phyloP scores from a whole-genome alignment of 768 basidiomycete genomes.

The Podaxis sp. region DNA sequence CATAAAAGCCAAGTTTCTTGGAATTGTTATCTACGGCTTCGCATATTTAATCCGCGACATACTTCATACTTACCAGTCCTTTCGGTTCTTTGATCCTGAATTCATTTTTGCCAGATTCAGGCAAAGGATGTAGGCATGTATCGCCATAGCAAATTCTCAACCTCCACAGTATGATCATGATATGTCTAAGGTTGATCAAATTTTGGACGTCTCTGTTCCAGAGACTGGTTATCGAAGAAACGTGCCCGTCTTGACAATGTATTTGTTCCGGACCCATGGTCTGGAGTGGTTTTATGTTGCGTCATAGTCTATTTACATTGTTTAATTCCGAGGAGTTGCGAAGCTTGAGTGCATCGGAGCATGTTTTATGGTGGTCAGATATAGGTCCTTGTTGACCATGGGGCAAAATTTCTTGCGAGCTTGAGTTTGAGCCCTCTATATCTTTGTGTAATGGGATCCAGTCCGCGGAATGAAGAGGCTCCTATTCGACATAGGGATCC shows the following conservation, averaged over 20 bases:
- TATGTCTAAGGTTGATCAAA: constrained; percentile 1
- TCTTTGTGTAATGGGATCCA: neutral
- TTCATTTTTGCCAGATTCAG: neutral
- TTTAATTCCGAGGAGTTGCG: constrained; percentile 8
- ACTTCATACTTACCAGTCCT: neutral
- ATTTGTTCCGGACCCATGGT: neutral
- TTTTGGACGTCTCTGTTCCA: neutral
- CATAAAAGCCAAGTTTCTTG: neutral
- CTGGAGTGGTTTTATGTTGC: neutral
- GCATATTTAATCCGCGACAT: neutral
- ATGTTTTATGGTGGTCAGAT: neutral
- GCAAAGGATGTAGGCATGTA: neutral
- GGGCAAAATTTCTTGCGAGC: neutral
- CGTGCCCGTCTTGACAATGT: neutral
- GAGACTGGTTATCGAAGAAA: neutral
- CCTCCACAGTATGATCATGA: neutral
- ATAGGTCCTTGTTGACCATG: neutral
- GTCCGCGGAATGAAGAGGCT: neutral
- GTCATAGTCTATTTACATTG: constrained; percentile 4
- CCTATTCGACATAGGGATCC: neutral
- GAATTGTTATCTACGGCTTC: neutral
- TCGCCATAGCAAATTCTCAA: neutral
- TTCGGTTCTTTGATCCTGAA: neutral
- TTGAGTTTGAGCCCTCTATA: neutral
- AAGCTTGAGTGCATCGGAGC: neutral